A percentile compares a stretch with the other conserved stretches of the same genome.
Evolutionary conservation across 1,139 yeast genomes (phyloP).

Genomic region (Kodamaea derodonti): DNA sequence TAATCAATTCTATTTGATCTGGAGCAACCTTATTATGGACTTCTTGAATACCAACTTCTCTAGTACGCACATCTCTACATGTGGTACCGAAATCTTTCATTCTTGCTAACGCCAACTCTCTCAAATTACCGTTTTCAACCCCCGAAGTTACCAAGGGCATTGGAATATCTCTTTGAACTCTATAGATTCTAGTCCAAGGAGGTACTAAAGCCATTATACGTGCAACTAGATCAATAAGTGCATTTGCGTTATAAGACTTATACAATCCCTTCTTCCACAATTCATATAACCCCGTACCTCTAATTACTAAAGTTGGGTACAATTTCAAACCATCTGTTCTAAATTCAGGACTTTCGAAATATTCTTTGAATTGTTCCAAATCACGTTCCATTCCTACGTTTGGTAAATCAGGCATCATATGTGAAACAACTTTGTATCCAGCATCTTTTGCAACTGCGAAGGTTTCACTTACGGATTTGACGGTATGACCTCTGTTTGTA

Average conservation of each 20-base stretch:
- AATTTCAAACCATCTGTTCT: constrained; percentile 95
- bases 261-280: constrained; percentile 96
- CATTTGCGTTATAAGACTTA: constrained; percentile 92
- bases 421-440: constrained; percentile 95
- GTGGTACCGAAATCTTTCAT: constrained; percentile 97
- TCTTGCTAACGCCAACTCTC: constrained; percentile 93
- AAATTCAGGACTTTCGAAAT: constrained; percentile 94
- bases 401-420: constrained; percentile 99
- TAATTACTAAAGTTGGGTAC: constrained; percentile 91
- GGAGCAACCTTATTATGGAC: constrained; percentile 97
- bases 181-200: constrained; percentile 98
- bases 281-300: constrained; percentile 97
- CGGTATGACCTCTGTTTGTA: constrained; percentile 97
- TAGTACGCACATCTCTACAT: constrained; percentile 95
- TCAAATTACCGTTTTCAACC: constrained; percentile 93
- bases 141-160: constrained; percentile 99
- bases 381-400: constrained; percentile 99
- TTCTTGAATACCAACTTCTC: constrained; percentile 98
- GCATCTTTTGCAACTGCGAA: constrained; percentile 96
- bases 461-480: constrained; percentile 91
- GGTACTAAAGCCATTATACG: constrained; percentile 94
- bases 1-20: constrained; percentile 90
- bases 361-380: constrained; percentile 89
- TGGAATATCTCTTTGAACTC: constrained; percentile 98
- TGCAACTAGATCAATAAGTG: constrained; percentile 89